Evolutionary conservation across 345 rosid genomes (phyloP).

Genomic region (Litchi chinensis): DNA sequence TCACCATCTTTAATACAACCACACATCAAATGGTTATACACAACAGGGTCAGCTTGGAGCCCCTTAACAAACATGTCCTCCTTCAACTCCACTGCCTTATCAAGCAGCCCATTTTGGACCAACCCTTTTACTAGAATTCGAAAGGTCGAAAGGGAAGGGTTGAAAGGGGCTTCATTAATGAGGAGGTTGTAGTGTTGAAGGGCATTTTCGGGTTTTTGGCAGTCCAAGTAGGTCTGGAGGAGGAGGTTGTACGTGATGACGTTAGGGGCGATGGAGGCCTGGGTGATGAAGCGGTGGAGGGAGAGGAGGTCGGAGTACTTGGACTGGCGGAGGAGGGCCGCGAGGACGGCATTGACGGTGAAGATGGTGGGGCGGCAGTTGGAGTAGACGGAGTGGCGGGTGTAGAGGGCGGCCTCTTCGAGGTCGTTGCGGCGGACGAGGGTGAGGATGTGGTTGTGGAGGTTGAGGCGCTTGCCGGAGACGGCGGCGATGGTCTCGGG

Average conservation of each 20-base stretch:
- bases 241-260: conserved; percentile 73
- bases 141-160: conserved; percentile 75
- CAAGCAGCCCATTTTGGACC: conserved; percentile 76
- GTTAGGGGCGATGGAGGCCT: conserved; percentile 80
- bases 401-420: conserved; percentile 86
- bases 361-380: conserved; percentile 89
- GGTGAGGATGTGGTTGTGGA: conserved; percentile 74
- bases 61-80: conserved; percentile 71
- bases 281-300: conserved; percentile 75
- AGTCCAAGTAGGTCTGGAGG: conserved; percentile 81
- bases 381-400: conserved; percentile 91
- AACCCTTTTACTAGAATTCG: conserved; percentile 77
- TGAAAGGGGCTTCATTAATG: conserved; percentile 62
- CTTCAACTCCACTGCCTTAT: conserved; percentile 78
- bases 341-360: conserved; percentile 82
- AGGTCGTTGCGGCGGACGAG: conserved; percentile 78
- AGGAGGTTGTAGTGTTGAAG: conserved; percentile 80
- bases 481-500: conserved; percentile 79
- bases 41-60: conserved; percentile 60
- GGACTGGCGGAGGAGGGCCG: conserved; percentile 81
- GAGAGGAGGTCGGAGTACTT: conserved; percentile 74
- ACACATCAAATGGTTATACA: conserved; percentile 73
- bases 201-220: conserved; percentile 77
- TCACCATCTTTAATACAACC: conserved; percentile 59
- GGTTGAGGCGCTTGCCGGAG: conserved; percentile 76